Base-by-base conservation (phyloP, 2,329 filamentous ascomycete genomes). In the Colletotrichum tropicale region DNA sequence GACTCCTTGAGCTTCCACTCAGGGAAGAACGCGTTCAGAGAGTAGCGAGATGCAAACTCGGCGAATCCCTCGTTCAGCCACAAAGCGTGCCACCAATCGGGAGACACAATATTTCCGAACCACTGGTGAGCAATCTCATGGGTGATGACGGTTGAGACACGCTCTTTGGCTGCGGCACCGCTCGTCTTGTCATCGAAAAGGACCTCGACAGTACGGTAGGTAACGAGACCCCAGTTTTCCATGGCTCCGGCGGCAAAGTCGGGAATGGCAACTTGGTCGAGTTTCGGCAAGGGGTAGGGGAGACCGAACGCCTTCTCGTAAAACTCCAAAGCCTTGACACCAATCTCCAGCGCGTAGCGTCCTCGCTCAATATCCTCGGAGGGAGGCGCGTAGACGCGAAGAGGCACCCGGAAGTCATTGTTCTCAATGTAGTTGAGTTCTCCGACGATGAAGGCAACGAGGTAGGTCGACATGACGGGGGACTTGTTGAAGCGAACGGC, bases 1-100 rank as follows among this genome's bases (percentile, higher is more conserved):
- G 93, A 94, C 85, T 98, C 92, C 96, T 96, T 98, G 16, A 98
- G 95, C 86, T 98, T 98, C 96, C 96, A 98, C 85, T 98, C 96
- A 10, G 96, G 96, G 86, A 96, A 98, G 88, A 98, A 98, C 74
- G 91, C 91, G 84, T 98, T 96, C 90, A 95, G 98, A 58, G 95
- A 96, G 86, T 97, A 97, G 60, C 79, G 71, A 60, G 77, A 76
- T 30, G 70, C 70, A 26, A 80, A 84, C 84, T 85, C 85, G 36
- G 95, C 95, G 81, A 98, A 98, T 52, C 95, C 95, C 84, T 98
- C 95, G 84, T 98, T 98, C 70, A 98, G 91, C 96, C 96, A 98
- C 9, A 98, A 88, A 70, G 96, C 96, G 85, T 98, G 96, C 96
- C 96, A 98, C 90, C 98, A 98, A 84, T 98, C 96, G 96, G 98